Evolutionary conservation across 805 yeast genomes (phyloP).

Genomic region (Spathaspora sp.): DNA sequence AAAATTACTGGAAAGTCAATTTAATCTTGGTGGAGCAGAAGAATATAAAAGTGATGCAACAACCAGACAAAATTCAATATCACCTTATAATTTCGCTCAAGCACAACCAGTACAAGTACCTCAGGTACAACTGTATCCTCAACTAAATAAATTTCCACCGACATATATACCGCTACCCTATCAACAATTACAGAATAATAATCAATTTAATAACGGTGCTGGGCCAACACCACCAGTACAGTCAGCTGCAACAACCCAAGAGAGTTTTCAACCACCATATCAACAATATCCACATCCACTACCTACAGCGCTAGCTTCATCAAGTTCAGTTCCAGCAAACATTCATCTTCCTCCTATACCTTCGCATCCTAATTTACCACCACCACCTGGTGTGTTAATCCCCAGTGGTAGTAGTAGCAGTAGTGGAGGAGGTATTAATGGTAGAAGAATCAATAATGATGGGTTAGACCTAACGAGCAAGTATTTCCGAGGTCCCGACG

Average conservation of each 20-base stretch:
- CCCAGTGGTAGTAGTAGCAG: background rate
- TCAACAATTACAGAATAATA: background rate
- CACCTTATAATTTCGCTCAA: background rate
- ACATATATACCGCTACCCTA: background rate
- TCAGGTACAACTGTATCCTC: background rate
- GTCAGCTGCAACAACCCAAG: background rate
- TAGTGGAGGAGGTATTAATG: too few relatives aligned
- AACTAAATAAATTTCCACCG: background rate
- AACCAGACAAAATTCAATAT: background rate
- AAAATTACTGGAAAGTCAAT: background rate
- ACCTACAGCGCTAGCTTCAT: background rate
- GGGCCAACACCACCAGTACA: background rate
- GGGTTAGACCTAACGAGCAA: background rate
- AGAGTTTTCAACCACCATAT: background rate
- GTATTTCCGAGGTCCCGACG: background rate
- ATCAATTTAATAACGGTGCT: background rate
- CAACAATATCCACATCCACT: background rate
- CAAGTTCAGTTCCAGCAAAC: background rate
- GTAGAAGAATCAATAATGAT: background rate
- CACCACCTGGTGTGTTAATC: background rate
- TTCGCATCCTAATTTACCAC: background rate
- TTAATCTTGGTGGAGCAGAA: background rate
- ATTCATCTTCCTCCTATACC: conserved; percentile 1
- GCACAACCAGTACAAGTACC: background rate
- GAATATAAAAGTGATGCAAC: background rate